Evolutionary conservation across 2,329 filamentous ascomycete genomes (phyloP).

Genomic region (Ceratocystis huliohia): DNA sequence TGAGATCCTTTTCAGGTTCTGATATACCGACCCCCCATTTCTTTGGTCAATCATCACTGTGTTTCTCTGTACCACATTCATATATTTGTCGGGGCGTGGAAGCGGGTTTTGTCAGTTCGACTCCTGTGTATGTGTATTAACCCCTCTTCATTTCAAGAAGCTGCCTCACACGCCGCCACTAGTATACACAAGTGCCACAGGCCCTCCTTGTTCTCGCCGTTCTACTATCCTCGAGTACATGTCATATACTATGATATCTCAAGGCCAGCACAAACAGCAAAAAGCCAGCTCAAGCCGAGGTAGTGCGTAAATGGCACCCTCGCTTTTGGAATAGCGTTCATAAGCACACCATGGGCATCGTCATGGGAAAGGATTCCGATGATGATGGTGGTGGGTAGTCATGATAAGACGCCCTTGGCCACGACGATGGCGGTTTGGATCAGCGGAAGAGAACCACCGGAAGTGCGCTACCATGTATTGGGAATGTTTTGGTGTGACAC

Average conservation of each 20-base stretch:
- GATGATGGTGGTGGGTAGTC: background rate
- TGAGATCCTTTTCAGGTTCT: background rate
- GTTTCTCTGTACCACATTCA: background rate
- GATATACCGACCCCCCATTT: background rate
- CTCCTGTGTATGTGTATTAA: background rate
- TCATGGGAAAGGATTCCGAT: too few species aligned
- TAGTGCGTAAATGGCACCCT: background rate
- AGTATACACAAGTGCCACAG: background rate
- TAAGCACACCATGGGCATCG: background rate
- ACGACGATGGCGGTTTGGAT: background rate
- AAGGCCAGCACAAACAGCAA: background rate
- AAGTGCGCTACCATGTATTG: background rate
- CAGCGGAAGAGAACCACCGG: background rate
- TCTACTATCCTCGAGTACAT: background rate
- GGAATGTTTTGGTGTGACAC: background rate
- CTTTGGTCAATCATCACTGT: background rate
- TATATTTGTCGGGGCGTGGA: background rate
- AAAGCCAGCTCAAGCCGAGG: background rate
- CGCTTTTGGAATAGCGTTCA: background rate
- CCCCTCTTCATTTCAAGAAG: background rate
- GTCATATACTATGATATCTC: background rate
- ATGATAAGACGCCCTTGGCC: background rate
- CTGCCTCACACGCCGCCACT: background rate
- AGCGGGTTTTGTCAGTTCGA: too few species aligned
- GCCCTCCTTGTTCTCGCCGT: background rate